Evolutionary conservation across 352 stramenopile genomes (phyloP).

Genomic region (Globisporangium abappressorium): DNA sequence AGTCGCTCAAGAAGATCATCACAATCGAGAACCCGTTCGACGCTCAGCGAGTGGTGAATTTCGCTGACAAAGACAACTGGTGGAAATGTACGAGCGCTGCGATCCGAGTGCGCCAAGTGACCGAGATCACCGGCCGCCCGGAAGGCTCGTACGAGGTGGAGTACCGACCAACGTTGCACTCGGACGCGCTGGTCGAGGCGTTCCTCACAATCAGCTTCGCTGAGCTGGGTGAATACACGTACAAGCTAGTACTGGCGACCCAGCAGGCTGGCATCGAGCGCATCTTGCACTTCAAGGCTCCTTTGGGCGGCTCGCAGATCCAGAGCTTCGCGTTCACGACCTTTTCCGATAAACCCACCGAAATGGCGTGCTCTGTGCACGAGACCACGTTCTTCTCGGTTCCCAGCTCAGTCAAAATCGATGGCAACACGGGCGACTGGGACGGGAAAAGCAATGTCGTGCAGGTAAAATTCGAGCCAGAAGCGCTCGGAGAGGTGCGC

Average conservation of each 20-base stretch:
- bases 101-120: slow-evolving; percentile 70
- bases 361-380: slow-evolving; percentile 57
- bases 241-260: slow-evolving; percentile 77
- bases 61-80: slow-evolving; percentile 61
- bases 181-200: slow-evolving; percentile 36
- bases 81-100: slow-evolving; percentile 80
- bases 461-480: slow-evolving; percentile 85
- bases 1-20: slow-evolving; percentile 74
- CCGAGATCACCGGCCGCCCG: slow-evolving; percentile 54
- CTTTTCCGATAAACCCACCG: slow-evolving; percentile 34
- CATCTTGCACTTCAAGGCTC: slow-evolving; percentile 79
- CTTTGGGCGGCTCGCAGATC: slow-evolving; percentile 71
- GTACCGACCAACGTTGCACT: slow-evolving; percentile 80
- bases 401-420: slow-evolving; percentile 39
- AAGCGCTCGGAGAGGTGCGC: slow-evolving; percentile 79
- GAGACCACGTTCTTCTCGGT: slow-evolving; percentile 74
- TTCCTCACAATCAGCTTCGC: slow-evolving; percentile 73
- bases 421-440: slow-evolving; percentile 55
- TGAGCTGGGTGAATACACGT: slow-evolving; percentile 88
- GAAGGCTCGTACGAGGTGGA: slow-evolving; percentile 90
- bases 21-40: slow-evolving; percentile 91
- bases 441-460: slow-evolving; percentile 65
- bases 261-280: slow-evolving; percentile 62
- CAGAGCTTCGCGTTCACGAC: slow-evolving; percentile 81
- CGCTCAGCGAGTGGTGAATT: slow-evolving; percentile 40